Percentiles rank a stretch among this genome's conserved stretches.
These are phyloP conservation scores for Durotheca rogersii DNA, from an alignment of 495 filamentous ascomycete species.

Conservation along the genomic window DNA sequence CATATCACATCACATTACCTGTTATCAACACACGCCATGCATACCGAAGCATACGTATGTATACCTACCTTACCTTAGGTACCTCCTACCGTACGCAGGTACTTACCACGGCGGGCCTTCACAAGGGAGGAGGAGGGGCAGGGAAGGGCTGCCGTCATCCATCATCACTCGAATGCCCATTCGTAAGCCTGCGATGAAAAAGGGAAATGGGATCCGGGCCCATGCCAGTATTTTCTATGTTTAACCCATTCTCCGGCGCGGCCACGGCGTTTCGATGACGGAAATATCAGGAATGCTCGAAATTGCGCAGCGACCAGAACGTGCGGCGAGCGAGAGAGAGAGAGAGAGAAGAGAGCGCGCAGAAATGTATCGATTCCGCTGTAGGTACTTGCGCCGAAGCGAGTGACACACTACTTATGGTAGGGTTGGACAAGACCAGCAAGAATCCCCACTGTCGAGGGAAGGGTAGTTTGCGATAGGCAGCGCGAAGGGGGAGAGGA, in stretches of 20 bases:
- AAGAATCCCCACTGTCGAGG: neutral
- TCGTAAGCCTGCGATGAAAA: conserved; percentile 2
- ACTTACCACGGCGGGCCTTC: too few species aligned
- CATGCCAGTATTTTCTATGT: conserved; percentile 24
- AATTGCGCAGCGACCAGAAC: conserved; percentile 23
- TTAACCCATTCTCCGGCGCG: conserved; percentile 27
- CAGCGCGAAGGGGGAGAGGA: conserved; percentile 6
- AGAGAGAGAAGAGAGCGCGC: conserved; percentile 5
- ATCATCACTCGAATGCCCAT: neutral
- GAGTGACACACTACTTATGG: conserved; percentile 29
- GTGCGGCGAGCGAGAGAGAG: conserved; percentile 1
- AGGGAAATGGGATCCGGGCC: conserved; percentile 23
- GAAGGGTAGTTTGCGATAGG: conserved; percentile 25
- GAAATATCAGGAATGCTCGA: too few species aligned
- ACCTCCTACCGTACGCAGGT: too few species aligned
- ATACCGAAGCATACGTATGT: too few species aligned
- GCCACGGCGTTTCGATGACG: conserved; percentile 25
- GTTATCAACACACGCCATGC: too few species aligned
- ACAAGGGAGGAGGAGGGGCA: conserved; percentile 4
- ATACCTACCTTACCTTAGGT: too few species aligned
- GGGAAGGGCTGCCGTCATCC: conserved; percentile 6
- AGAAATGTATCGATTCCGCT: neutral
- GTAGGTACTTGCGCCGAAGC: conserved; percentile 18
- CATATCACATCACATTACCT: too few species aligned
- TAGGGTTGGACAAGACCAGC: conserved; percentile 27